Evolutionary conservation across 2,329 filamentous ascomycete species (phyloP), one percentile per base, ranked within the genome.

Genomic region (Ophiostoma sp.): DNA sequence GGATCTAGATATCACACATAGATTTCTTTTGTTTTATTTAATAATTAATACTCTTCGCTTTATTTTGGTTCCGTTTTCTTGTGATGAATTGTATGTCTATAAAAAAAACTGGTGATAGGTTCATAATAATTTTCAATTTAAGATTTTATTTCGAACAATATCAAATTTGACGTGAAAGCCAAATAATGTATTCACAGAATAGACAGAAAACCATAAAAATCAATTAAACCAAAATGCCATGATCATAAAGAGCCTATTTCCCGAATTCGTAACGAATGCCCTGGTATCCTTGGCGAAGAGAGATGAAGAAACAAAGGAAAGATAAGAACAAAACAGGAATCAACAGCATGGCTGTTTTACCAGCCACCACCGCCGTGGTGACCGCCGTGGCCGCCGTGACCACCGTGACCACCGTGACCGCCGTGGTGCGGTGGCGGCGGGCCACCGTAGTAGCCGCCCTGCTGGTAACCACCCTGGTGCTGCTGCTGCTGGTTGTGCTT

Each of bases 301-400:
- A 45, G 22, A 52, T 2, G 42, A 2, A 8, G 33, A 36, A 36
- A 36, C 33, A 22, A 48, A 39, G 48, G 42, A 42, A n/a, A 28
- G 45, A 52, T 3, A 48, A 19, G 22, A 52, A 31, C n/a, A 6
- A 25, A n/a, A 22, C 33, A 42, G n/a, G 42, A 15, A 7, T 25
- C n/a, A 48, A 22, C 25, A 69, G 15, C 9, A 25, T 25, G n/a
- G 25, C 0, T 9, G 3, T 17, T 59, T 61, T 70, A 73, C 72
- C 72, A 70, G 15, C 72, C 68, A 36, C 50, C 71, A 22, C 72
- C 72, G 33, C 72, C 72, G 31, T 50, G 59, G 59, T 42, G 68
- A 2, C 72, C 72, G 19, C 59, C 72, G n/a, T 17, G 59, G 9
- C 57, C 69, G 19, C 55, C 50, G 28, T 28, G 57, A 19, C 33